Evolutionary conservation across 129 eudicot species (phyloP), one percentile per base, ranked within the genome.

Genomic region (Oenanthe sinensis): DNA sequence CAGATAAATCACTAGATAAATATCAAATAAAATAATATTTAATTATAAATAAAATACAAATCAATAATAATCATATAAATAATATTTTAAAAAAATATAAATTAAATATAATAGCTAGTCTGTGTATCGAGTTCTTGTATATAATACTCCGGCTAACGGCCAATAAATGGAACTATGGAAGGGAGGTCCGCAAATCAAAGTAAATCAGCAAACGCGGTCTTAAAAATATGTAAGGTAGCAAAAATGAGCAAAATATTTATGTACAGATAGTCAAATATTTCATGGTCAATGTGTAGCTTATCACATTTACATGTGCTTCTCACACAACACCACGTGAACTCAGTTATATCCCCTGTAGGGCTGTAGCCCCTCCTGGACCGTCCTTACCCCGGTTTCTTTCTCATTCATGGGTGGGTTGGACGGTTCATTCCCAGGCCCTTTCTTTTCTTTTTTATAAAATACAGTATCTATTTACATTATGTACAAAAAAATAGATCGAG

Each of bases 141-240:
- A 33, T 33, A 33, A n/a, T n/a, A n/a, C n/a, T n/a, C n/a, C n/a
- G n/a, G n/a, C n/a, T n/a, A n/a, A n/a, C 28, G 10, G 39, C 71
- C 37, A 65, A 28, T 30, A 4, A 68, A 12, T 3, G 2, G 44
- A 68, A 33, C 36, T 33, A 33, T 15, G 24, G 62, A 44, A 11
- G 62, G 68, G 16, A 8, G 28, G 68, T 30, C 30, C 68, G 30
- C n/a, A 28, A 33, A 68, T 68, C 39, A 30, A 15, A 68, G 15
- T 33, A 65, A 65, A 65, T 65, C 20, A 65, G 44, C 73, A 68
- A 68, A 68, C 44, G 73, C 44, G 73, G 73, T 68, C 44, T 33
- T 68, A 60, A n/a, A 65, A 68, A 28, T 65, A 33, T 15, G 44
- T 33, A 68, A 68, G 43, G 16, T 6, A 22, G n/a, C 0, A 28